Base-by-base conservation (phyloP, 768 basidiomycete genomes). In the Russula sp. region DNA sequence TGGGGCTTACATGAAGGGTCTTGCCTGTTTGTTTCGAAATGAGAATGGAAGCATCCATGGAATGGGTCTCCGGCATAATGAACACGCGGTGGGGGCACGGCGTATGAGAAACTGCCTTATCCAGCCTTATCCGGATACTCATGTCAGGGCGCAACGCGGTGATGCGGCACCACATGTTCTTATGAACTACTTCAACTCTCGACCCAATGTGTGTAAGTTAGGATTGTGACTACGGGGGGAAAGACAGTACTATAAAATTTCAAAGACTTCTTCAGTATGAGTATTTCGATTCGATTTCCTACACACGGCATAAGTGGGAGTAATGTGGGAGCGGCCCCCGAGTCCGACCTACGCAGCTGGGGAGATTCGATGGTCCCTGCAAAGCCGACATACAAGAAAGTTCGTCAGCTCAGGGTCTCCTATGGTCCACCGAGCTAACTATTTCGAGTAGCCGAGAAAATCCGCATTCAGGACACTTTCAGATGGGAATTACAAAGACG, bases 61-160 rank as follows among this genome's bases (percentile, higher is more conserved):
- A 48, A 50, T 49, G 22, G 34, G 20, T 51, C 28, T 13, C 26
- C 16, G 63, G 63, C 57, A 46, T n/a, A 49, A 58, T 46, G 22
- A 59, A 54, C 61, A 56, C 46, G 62, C 40, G 56, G 62, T 58
- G 32, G 42, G 32, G 32, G 22, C 51, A 60, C 34, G 63, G 59
- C 54, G 64, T 56, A 61, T 57, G 48, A 60, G 59, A 64, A 62
- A 32, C 53, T 64, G 9, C 63, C 57, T 40, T 48, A 46, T 55
- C 54, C 36, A 30, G 28, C 28, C 28, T 30, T 30, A 30, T 30
- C 30, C 30, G 30, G 30, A 30, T 3, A 8, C 5, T 6, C 30
- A 36, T 2, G 44, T 32, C 57, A 57, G 40, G 56, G 56, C 56
- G 30, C 20, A 13, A n/a, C 13, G 34, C 56, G n/a, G 56, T 57